A percentile compares a stretch with the other conserved stretches of the same genome.
phyloP scores from a whole-genome alignment of 257 asterid genomes.

The Penstemon davidsonii region DNA sequence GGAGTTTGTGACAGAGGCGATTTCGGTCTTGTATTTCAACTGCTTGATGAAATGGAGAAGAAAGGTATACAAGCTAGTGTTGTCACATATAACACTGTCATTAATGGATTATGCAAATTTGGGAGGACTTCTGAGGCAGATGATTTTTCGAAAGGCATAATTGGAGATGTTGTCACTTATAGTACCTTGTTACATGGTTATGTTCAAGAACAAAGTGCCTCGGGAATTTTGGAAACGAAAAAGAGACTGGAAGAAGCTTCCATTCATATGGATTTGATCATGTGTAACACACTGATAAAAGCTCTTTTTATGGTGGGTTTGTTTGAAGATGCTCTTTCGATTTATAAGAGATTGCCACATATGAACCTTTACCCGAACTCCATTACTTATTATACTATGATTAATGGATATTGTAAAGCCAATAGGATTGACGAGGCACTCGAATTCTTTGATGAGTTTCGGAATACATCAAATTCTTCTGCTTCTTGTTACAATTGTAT shows the following conservation, averaged over 20 bases:
- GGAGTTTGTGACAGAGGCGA: slow-evolving; percentile 72
- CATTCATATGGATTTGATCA: slow-evolving; percentile 51
- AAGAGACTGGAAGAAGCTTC: slow-evolving; percentile 56
- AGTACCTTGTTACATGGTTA: slow-evolving; percentile 72
- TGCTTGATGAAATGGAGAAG: slow-evolving; percentile 74
- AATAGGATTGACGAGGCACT: slow-evolving; percentile 72
- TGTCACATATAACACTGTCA: slow-evolving; percentile 71
- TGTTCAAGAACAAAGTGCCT: slow-evolving; percentile 52
- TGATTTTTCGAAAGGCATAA: slow-evolving; percentile 55
- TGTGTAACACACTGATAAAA: slow-evolving; percentile 74
- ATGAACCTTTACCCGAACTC: slow-evolving; percentile 51
- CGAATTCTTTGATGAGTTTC: slow-evolving; percentile 59
- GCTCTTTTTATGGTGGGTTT: slow-evolving; percentile 71
- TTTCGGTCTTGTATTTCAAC: slow-evolving; percentile 45
- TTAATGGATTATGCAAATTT: slow-evolving; percentile 75
- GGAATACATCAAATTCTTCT: slow-evolving; percentile 46
- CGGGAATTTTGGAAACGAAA: slow-evolving; percentile 56
- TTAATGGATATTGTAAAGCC: slow-evolving; percentile 69
- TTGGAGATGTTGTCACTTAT: slow-evolving; percentile 67
- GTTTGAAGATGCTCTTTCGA: slow-evolving; percentile 66
- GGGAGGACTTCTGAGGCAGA: slow-evolving; percentile 76
- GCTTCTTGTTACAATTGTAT: slow-evolving; percentile 55
- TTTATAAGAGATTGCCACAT: slow-evolving; percentile 51
- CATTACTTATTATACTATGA: slow-evolving; percentile 57
- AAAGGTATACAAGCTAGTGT: slow-evolving; percentile 60